Base-by-base conservation (phyloP, 2,329 filamentous ascomycete genomes). In the Chrysoporthe austroafricana region DNA sequence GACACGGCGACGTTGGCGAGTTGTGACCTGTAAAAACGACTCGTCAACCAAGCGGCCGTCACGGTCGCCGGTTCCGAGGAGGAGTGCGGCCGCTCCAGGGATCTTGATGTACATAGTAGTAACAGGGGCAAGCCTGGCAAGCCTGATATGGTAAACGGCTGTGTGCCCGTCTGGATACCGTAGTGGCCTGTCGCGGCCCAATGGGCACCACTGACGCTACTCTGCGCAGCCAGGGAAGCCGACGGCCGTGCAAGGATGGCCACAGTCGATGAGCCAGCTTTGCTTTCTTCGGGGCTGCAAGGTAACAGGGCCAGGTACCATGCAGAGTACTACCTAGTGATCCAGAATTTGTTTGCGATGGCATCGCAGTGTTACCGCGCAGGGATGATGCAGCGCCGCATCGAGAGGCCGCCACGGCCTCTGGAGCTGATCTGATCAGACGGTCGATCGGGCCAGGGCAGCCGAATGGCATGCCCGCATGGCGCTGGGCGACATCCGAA, bases 371-470 rank as follows among this genome's bases (percentile, higher is more conserved):
- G 50, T 54, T 54, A 21, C 32, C 26, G 21, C 21, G 11, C 50
- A 52, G 48, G 21, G n/a, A 63, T 63, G 64, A 63, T 69, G 64
- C 61, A 67, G 63, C 60, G 50, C 42, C 26, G 43, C 62, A 66
- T 50, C 42, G 14, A 44, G 39, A 43, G 48, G 16, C 13, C 21
- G 16, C 26, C 21, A 21, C 26, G 36, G 43, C 18, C 21, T 46
- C 34, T 66, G 60, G 46, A 56, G 18, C 52, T 44, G 34, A 62
- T 50, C 39, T 66, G 48, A 36, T 61, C 44, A 57, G 56, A 42
- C 64, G 43, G 62, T 50, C 32, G 5, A 58, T 42, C 64, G 67
- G 56, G 57, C 26, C 64, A 34, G 67, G 64, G 56, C 43, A 62
- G 42, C 42, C 60, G 36, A 42, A 43, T 46, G 50, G 42, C 57